Conservation (phyloP, 345 rosid genomes). For the Nasturtium officinale region DNA sequence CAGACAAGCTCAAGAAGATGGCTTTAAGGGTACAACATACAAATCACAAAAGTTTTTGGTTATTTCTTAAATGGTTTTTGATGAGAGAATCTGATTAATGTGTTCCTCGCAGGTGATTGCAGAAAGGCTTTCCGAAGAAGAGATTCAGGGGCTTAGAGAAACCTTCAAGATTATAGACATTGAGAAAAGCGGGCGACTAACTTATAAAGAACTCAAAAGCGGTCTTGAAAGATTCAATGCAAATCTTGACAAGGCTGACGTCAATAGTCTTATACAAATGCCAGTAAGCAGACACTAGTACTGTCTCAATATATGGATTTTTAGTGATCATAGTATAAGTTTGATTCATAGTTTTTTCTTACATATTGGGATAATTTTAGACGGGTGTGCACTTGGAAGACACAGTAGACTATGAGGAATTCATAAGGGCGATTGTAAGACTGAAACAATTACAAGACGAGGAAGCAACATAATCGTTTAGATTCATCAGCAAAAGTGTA, state of each 20-base stretch:
- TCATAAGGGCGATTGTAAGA: slow-evolving; percentile 69
- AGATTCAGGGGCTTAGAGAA: slow-evolving; percentile 75
- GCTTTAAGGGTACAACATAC: slow-evolving; percentile 57
- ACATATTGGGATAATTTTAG: slow-evolving; percentile 47
- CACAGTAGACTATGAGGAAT: slow-evolving; percentile 74
- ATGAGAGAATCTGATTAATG: slow-evolving; percentile 23
- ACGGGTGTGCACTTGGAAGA: slow-evolving; percentile 73
- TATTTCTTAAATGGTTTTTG: slow-evolving; percentile 2
- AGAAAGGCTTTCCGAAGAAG: slow-evolving; percentile 73
- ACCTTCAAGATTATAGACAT: slow-evolving; percentile 72
- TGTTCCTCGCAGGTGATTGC: slow-evolving; percentile 59
- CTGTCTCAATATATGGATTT: slow-evolving; percentile 5
- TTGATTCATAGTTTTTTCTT: slow-evolving; percentile 5
- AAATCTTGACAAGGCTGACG: slow-evolving; percentile 65
- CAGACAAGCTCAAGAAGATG: slow-evolving; percentile 86
- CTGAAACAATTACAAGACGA: slow-evolving; percentile 60
- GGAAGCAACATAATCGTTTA: slow-evolving; percentile 56
- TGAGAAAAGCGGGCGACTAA: slow-evolving; percentile 68
- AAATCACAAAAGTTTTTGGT: background rate
- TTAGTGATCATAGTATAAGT: background rate
- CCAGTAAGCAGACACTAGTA: slow-evolving; percentile 52
- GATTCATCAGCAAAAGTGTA: slow-evolving; percentile 52
- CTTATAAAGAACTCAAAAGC: slow-evolving; percentile 76
- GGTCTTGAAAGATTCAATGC: slow-evolving; percentile 71
- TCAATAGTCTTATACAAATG: slow-evolving; percentile 61